Evolutionary conservation across 1,284 basidiomycete species (phyloP).

Genomic region (Pyrrhoderma lamaoense): DNA sequence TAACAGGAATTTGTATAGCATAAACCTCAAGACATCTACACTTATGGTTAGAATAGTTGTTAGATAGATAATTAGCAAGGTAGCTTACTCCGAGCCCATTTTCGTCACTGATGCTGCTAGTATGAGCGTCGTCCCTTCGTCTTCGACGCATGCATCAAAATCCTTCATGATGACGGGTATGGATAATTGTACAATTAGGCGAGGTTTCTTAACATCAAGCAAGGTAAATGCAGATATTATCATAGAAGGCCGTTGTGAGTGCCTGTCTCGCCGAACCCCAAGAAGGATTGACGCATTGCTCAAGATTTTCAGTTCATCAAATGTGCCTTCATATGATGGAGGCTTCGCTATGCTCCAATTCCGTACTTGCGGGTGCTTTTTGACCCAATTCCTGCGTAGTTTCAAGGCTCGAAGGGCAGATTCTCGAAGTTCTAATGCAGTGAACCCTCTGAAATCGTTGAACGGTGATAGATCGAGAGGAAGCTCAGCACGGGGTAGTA

Average conservation of each 20-base stretch:
- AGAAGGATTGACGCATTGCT: slow-evolving; percentile 10
- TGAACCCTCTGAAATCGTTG: slow-evolving; percentile 8
- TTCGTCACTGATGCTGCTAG: slow-evolving; percentile 14
- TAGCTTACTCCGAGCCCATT: slow-evolving; percentile 9
- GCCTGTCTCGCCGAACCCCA: slow-evolving; percentile 11
- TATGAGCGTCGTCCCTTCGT: slow-evolving; percentile 6
- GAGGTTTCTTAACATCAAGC: neutral
- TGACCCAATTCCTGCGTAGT: slow-evolving; percentile 14
- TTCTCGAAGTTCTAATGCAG: slow-evolving; percentile 9
- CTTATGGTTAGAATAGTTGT: neutral
- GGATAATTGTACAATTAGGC: slow-evolving; percentile 5
- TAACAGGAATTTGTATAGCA: slow-evolving; percentile 7
- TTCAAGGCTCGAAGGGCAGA: slow-evolving; percentile 11
- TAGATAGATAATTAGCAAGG: neutral
- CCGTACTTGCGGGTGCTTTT: slow-evolving; percentile 3
- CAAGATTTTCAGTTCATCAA: slow-evolving; percentile 16
- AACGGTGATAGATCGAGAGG: slow-evolving; percentile 10
- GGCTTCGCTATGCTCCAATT: neutral
- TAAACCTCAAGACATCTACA: slow-evolving; percentile 15
- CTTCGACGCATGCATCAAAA: slow-evolving; percentile 13
- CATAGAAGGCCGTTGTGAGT: slow-evolving; percentile 13
- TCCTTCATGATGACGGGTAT: slow-evolving; percentile 13
- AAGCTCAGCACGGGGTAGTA: slow-evolving; percentile 15
- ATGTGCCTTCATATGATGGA: slow-evolving; percentile 1
- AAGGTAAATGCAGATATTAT: slow-evolving; percentile 10